Conservation (phyloP, 306 rosid genomes). For the Prunus fruticosa region DNA sequence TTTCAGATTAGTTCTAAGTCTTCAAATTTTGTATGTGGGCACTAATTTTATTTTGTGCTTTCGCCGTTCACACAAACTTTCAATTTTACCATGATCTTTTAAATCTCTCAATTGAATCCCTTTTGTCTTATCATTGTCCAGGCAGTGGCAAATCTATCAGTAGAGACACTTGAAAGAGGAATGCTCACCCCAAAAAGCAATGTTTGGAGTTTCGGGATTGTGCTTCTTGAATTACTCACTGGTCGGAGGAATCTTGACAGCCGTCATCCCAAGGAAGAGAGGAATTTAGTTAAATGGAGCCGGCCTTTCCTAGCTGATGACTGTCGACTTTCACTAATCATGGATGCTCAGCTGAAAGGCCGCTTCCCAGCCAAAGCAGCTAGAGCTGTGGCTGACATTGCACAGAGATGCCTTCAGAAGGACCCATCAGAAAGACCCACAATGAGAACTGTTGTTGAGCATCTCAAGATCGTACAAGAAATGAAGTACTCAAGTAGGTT, state of each 20-base stretch:
- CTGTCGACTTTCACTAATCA: slow-evolving; percentile 74
- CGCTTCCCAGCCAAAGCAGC: slow-evolving; percentile 94
- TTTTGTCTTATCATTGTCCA: slow-evolving; percentile 30
- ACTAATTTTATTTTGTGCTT: background rate
- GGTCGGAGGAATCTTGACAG: slow-evolving; percentile 89
- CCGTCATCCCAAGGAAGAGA: slow-evolving; percentile 93
- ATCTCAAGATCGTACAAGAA: slow-evolving; percentile 76
- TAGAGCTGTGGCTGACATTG: slow-evolving; percentile 78
- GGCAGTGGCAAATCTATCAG: slow-evolving; percentile 89
- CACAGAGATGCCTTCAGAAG: slow-evolving; percentile 87
- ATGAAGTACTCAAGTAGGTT: slow-evolving; percentile 75
- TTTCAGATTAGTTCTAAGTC: background rate
- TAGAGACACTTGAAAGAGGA: slow-evolving; percentile 94
- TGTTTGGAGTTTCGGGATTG: slow-evolving; percentile 90
- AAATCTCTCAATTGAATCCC: slow-evolving; percentile 8
- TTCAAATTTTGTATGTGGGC: background rate
- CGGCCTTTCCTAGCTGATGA: slow-evolving; percentile 83
- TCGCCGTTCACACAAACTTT: background rate
- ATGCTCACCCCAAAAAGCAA: slow-evolving; percentile 97
- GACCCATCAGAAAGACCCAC: slow-evolving; percentile 96
- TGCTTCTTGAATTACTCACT: slow-evolving; percentile 88
- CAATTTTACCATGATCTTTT: background rate
- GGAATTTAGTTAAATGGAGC: slow-evolving; percentile 96
- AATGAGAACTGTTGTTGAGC: slow-evolving; percentile 83
- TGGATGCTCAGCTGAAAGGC: slow-evolving; percentile 91